Evolutionary conservation across 2,329 filamentous ascomycete species (phyloP), one percentile per base, ranked within the genome.

Genomic region (Fusarium sp.): DNA sequence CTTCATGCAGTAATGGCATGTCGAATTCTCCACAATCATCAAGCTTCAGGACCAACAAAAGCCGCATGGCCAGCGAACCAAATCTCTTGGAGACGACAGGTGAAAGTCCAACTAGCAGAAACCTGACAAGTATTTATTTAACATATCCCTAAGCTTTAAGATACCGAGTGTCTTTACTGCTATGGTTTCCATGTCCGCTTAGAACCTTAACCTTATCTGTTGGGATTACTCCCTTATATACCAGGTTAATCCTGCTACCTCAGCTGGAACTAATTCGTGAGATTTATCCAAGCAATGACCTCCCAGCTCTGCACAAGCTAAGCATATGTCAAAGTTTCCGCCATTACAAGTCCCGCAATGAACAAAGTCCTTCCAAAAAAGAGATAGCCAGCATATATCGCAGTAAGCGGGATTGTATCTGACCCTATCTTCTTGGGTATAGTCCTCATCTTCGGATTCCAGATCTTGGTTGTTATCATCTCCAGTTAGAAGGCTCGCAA

Each of bases 361-460:
- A 2, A 8, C 3, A 13, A 0, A 1, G 3, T 0, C 2, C 20
- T 9, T 3, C 2, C 2, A 13, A 23, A 3, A 23, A 9, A 17
- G 0, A 33, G 2, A 0, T 17, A 49, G 3, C 2, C 3, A 17
- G 9, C 45, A 49, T 49, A 49, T 49, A 1, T 23, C 14, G 10
- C 45, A 48, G 3, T 12, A 17, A 2, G 4, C 3, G n/a, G 5
- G 2, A 1, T 0, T 5, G 17, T 45, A 15, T 20, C 0, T 6
- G 14, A 33, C 11, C 3, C 7, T 2, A 10, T 49, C 6, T 33
- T 6, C 10, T 6, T 13, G 5, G 1, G 15, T 7, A 49, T 2
- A 3, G 1, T 13, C 10, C 2, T 0, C 15, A 14, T 6, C 3
- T 4, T 2, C 14, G 20, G 9, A 8, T 32, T 7, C 1, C 8